Evolutionary conservation across 345 rosid species (phyloP), one percentile per base, ranked within the genome.

Genomic region (Boechera stricta): DNA sequence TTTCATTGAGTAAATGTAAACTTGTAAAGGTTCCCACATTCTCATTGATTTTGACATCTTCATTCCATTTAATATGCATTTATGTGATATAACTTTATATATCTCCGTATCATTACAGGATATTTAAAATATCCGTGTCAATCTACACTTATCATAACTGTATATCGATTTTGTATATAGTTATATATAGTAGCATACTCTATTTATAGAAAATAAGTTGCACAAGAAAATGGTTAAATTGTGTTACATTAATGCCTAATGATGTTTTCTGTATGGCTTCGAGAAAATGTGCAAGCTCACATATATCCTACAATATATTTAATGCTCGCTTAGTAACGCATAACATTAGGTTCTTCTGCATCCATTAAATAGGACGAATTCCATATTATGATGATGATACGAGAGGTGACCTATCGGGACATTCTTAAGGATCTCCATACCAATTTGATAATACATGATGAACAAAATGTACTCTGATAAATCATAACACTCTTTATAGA

Each of bases 1-100:
- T 24, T 5, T 53, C 7, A 24, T 24, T 7, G 5, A 36, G 45
- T 52, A 21, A 35, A 26, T 53, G 28, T 38, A 38, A 35, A 35
- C 9, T 35, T 35, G 39, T 36, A 67, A 66, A 38, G 10, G 10
- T 33, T 32, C 70, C 28, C 54, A 44, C 55, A 15, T 47, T 65
- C 29, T 33, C 45, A 11, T 21, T 51, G 59, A 67, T 18, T 31
- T 18, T 33, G 58, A 11, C 18, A 67, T 67, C 71, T 33, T 49
- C 2, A 10, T 67, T 51, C 29, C 58, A 48, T 49, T 65, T 65
- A 47, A 4, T 48, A 31, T 10, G 42, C 42, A 47, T 65, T 65
- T 12, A 31, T 65, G 29, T 63, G 53, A 48, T 45, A 45, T 13
- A 13, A 44, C 45, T 16, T 59, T 36, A 35, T 36, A 60, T 18